Percentiles rank a stretch among this genome's conserved stretches.
phyloP scores from a whole-genome alignment of 164 flowering plant species.

The Aristolochia californica region DNA sequence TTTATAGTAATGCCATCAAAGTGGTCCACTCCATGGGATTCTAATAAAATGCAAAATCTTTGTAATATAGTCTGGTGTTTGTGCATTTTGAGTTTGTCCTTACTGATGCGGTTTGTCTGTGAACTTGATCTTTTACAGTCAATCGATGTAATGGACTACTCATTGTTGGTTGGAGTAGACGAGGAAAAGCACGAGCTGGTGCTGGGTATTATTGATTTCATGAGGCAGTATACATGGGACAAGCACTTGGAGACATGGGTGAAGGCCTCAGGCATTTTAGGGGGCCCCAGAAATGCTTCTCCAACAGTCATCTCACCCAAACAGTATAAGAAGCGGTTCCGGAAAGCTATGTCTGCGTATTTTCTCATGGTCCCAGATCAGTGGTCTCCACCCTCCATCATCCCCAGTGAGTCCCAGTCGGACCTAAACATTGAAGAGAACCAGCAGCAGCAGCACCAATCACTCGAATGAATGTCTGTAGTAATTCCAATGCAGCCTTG shows the following conservation, averaged over 20 bases:
- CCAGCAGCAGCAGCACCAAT: slow-evolving; percentile 12
- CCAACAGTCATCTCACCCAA: slow-evolving; percentile 96
- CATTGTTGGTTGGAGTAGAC: slow-evolving; percentile 90
- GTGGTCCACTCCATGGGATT: no score
- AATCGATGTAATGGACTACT: slow-evolving; percentile 93
- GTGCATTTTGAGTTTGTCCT: no score
- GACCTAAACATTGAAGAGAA: slow-evolving; percentile 51
- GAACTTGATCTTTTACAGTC: slow-evolving; percentile 39
- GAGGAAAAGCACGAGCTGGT: slow-evolving; percentile 87
- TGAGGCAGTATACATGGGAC: slow-evolving; percentile 99
- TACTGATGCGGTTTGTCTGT: not conserved
- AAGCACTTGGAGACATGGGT: slow-evolving; percentile 99
- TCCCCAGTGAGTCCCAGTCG: slow-evolving; percentile 53
- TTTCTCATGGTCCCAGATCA: slow-evolving; percentile 95
- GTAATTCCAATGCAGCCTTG: slow-evolving; percentile 1
- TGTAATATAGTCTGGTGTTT: no score
- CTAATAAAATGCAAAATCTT: no score
- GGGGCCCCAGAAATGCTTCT: slow-evolving; percentile 67
- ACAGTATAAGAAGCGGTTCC: slow-evolving; percentile 93
- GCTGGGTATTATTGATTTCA: slow-evolving; percentile 91
- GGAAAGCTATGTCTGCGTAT: slow-evolving; percentile 96
- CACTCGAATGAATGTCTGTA: slow-evolving; percentile 28
- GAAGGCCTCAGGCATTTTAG: slow-evolving; percentile 87
- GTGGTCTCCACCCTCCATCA: slow-evolving; percentile 67
- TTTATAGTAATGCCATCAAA: not conserved